phyloP scores from a whole-genome alignment of 1,284 basidiomycete genomes.

The Tetrapyrgos nigripes region DNA sequence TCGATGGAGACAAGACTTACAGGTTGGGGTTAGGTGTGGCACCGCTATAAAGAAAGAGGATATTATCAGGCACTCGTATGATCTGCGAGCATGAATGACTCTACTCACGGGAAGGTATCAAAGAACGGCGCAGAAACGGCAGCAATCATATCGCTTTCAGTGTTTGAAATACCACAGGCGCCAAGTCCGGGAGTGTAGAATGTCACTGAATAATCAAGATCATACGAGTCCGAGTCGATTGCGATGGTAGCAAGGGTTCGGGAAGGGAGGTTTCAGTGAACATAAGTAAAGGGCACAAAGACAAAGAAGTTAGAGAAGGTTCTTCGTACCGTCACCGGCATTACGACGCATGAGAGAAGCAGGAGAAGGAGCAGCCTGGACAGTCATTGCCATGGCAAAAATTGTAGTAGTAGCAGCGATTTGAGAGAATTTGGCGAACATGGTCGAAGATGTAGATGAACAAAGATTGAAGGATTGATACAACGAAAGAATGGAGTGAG shows the following conservation, averaged over 20 bases:
- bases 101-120: constrained; percentile 15
- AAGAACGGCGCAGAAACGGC: constrained; percentile 5
- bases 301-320: too few relatives aligned
- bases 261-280: too few relatives aligned
- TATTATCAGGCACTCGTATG: not conserved
- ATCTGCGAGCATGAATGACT: not conserved
- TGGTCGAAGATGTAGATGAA: not conserved
- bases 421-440: not conserved
- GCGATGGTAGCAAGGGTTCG: too few relatives aligned
- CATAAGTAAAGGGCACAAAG: not conserved
- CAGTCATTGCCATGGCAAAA: not conserved
- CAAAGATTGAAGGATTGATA: not conserved
- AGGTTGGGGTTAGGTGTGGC: constrained; percentile 12
- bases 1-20: not conserved
- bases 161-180: constrained; percentile 18
- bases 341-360: not conserved
- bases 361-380: not conserved
- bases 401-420: not conserved
- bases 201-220: constrained; percentile 5
- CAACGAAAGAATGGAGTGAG: not conserved
- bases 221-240: not conserved
- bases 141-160: constrained; percentile 15
- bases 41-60: constrained; percentile 6
- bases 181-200: constrained; percentile 19
- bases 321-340: not conserved